These are phyloP conservation scores for Candida tropicalis DNA, from an alignment of 1,139 yeast species.

Conservation along the genomic window DNA sequence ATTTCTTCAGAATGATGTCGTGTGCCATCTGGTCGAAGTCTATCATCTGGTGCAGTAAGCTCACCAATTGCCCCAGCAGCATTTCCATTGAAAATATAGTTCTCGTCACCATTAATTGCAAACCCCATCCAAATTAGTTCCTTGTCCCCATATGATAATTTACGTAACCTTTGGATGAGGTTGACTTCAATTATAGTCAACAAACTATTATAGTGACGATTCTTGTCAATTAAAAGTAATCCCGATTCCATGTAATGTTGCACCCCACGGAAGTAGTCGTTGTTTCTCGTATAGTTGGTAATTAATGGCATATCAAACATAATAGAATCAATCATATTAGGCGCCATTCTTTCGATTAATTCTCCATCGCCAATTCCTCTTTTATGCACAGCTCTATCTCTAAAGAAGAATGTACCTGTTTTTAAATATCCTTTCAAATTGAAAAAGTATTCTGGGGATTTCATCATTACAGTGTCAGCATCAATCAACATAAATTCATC, in stretches of 20 bases:
- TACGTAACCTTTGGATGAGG: constrained; percentile 39
- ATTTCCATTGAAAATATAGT: constrained; percentile 50
- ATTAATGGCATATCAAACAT: constrained; percentile 36
- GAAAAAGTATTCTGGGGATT: constrained; percentile 41
- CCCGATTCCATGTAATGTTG: constrained; percentile 58
- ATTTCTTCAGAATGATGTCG: constrained; percentile 30
- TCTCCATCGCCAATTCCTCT: constrained; percentile 31
- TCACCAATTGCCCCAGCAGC: constrained; percentile 57
- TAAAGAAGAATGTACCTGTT: constrained; percentile 50
- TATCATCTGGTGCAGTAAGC: constrained; percentile 34
- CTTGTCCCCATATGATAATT: constrained; percentile 61
- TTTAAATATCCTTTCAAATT: constrained; percentile 31
- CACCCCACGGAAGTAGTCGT: constrained; percentile 32
- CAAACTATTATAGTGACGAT: constrained; percentile 43
- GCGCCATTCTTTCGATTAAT: constrained; percentile 40
- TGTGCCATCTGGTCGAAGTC: constrained; percentile 25
- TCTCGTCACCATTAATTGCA: constrained; percentile 53
- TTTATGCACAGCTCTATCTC: constrained; percentile 44
- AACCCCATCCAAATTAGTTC: constrained; percentile 67
- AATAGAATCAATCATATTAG: constrained; percentile 39
- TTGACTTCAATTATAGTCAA: constrained; percentile 46
- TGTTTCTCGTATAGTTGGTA: constrained; percentile 31
- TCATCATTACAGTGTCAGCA: constrained; percentile 52
- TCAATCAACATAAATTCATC: constrained; percentile 52
- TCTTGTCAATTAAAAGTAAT: constrained; percentile 45